A percentile compares a stretch with the other conserved stretches of the same genome.
Evolutionary conservation across 257 asterid species (phyloP).

Genomic region (Capsicum pubescens): DNA sequence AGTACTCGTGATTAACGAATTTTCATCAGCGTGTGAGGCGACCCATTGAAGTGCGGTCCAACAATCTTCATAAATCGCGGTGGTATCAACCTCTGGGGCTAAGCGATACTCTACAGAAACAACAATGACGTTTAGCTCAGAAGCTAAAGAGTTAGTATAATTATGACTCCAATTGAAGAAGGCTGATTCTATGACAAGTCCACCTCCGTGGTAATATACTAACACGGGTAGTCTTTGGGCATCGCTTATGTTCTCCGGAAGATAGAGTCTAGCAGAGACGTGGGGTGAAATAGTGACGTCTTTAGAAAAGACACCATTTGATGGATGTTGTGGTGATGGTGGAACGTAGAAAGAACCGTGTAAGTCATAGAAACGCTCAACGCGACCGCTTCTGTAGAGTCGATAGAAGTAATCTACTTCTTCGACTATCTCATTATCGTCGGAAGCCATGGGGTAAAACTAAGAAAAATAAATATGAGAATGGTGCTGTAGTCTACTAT

Average conservation of each 20-base stretch:
- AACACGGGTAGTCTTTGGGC: conserved; percentile 31
- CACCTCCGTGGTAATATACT: conserved; percentile 47
- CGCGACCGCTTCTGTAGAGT: conserved; percentile 41
- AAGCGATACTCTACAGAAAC: conserved; percentile 42
- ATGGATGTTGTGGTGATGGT: conserved; percentile 25
- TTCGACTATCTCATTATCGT: conserved; percentile 31
- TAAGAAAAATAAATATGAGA: not conserved
- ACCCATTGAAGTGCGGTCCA: conserved; percentile 45
- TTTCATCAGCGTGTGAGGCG: conserved; percentile 25
- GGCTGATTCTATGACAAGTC: conserved; percentile 35
- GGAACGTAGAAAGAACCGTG: conserved; percentile 17
- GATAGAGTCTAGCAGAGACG: conserved; percentile 42
- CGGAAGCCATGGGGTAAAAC: conserved; percentile 25
- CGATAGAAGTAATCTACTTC: conserved; percentile 31
- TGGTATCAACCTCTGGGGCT: conserved; percentile 41
- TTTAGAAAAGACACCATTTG: conserved; percentile 37
- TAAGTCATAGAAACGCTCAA: conserved; percentile 33
- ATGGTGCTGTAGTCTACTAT: not conserved
- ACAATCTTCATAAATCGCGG: conserved; percentile 38
- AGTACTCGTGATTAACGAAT: not conserved
- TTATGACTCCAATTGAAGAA: not conserved
- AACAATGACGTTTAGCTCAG: not conserved
- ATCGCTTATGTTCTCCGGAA: conserved; percentile 16
- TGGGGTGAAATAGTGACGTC: conserved; percentile 34
- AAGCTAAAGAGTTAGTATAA: conserved; percentile 29